phyloP scores from a whole-genome alignment of 1,284 basidiomycete genomes.

The Rhodotorula sp. region DNA sequence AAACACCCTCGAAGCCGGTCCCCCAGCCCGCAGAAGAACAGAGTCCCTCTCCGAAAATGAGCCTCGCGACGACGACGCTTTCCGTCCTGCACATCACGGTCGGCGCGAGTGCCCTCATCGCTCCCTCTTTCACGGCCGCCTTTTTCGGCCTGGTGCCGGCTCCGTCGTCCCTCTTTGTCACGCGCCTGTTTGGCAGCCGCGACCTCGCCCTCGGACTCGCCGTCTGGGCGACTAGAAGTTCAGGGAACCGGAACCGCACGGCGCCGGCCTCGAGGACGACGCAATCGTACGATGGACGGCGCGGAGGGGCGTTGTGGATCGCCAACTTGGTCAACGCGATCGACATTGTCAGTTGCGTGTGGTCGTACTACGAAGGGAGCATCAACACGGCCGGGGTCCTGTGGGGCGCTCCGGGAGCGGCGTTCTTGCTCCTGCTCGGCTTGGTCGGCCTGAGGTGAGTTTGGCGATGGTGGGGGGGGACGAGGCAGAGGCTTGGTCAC shows the following conservation, averaged over 20 bases:
- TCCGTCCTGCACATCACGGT: conserved; percentile 1
- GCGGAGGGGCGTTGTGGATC: neutral
- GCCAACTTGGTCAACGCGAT: neutral
- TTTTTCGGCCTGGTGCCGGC: neutral
- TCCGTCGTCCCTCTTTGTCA: neutral
- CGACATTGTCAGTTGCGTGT: neutral
- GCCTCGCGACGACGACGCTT: neutral
- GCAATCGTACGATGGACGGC: no score
- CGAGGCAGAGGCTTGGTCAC: no score
- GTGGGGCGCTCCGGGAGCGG: neutral
- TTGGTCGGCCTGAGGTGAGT: neutral
- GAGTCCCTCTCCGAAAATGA: neutral
- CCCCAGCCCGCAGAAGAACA: neutral
- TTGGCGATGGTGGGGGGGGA: no score
- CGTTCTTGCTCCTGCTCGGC: neutral
- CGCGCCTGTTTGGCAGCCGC: conserved; percentile 1
- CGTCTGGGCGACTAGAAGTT: neutral
- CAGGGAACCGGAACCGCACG: no score
- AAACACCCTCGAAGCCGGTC: no score
- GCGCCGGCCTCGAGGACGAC: neutral
- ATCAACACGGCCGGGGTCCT: neutral
- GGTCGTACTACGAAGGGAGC: neutral
- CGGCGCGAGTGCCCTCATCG: neutral
- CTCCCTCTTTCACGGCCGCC: neutral
- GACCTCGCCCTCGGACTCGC: conserved; percentile 3